Conservation (phyloP, 2,329 filamentous ascomycete species). For the Ciborinia camelliae region DNA sequence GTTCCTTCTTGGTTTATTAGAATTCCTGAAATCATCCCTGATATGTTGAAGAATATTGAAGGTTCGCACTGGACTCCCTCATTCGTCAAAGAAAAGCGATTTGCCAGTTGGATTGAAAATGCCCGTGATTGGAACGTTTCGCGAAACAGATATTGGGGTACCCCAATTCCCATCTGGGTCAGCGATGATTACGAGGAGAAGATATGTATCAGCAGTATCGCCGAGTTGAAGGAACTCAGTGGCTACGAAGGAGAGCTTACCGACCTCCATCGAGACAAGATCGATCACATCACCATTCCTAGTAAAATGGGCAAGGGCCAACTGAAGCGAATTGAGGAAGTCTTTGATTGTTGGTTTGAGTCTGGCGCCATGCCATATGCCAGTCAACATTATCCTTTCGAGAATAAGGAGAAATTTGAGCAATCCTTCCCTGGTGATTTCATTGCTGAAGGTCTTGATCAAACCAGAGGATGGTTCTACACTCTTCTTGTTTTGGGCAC, state of each 20-base stretch:
- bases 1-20: slow-evolving; percentile 95
- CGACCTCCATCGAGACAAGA: slow-evolving; percentile 88
- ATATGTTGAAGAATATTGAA: slow-evolving; percentile 89
- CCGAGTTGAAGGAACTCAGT: slow-evolving; percentile 79
- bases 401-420: slow-evolving; percentile 78
- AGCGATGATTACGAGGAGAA: slow-evolving; percentile 85
- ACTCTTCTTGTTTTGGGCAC: slow-evolving; percentile 85
- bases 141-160: slow-evolving; percentile 93
- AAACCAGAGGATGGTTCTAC: slow-evolving; percentile 97
- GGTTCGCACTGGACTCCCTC: slow-evolving; percentile 87
- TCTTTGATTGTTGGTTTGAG: slow-evolving; percentile 97
- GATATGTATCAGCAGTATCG: slow-evolving; percentile 80
- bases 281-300: slow-evolving; percentile 91
- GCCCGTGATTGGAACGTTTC: slow-evolving; percentile 96
- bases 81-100: slow-evolving; percentile 87
- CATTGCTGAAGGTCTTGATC: slow-evolving; percentile 88
- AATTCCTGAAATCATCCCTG: slow-evolving; percentile 75
- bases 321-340: slow-evolving; percentile 78
- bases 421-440: slow-evolving; percentile 87
- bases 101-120: slow-evolving; percentile 86
- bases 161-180: slow-evolving; percentile 86
- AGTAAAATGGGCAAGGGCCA: slow-evolving; percentile 82
- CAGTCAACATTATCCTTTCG: slow-evolving; percentile 87
- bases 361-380: slow-evolving; percentile 95
- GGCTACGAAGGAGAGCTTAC: slow-evolving; percentile 80